phyloP scores from a whole-genome alignment of 2,329 filamentous ascomycete species.

The Colletotrichum sp. region DNA sequence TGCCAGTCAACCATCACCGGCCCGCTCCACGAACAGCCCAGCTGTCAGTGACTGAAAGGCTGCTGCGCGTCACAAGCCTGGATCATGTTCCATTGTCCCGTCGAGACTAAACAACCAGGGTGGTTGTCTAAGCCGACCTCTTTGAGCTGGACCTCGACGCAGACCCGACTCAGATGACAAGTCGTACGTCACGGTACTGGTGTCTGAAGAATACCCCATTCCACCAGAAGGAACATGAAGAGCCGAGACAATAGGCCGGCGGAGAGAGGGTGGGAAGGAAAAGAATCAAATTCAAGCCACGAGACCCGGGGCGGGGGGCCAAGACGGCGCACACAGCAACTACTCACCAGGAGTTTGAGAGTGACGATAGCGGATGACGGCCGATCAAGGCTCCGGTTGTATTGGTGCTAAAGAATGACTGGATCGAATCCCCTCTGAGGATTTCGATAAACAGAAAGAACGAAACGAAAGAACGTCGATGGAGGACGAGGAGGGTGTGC shows the following conservation, averaged over 20 bases:
- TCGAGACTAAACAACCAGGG: not conserved
- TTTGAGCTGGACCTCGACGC: not conserved
- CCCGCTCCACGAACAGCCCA: slow-evolving; percentile 2
- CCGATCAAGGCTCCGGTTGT: slow-evolving; percentile 9
- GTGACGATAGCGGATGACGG: slow-evolving; percentile 22
- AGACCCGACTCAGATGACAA: slow-evolving; percentile 17
- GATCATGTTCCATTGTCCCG: slow-evolving; percentile 17
- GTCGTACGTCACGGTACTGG: not conserved
- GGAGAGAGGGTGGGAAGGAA: slow-evolving; percentile 1
- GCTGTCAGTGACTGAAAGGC: slow-evolving; percentile 10
- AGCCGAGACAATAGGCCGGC: slow-evolving; percentile 20
- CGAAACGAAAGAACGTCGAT: slow-evolving; percentile 16
- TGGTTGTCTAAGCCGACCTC: slow-evolving; percentile 3
- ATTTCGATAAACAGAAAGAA: not conserved
- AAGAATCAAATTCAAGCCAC: not conserved
- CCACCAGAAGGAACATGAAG: slow-evolving; percentile 9
- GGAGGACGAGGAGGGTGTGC: slow-evolving; percentile 2
- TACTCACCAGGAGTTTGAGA: slow-evolving; percentile 8
- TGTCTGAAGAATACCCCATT: not conserved
- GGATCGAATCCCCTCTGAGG: not conserved
- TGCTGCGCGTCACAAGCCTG: slow-evolving; percentile 12
- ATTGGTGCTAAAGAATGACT: slow-evolving; percentile 7
- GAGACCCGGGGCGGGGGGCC: not conserved
- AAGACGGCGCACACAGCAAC: not conserved
- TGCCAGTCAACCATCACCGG: not conserved